Percentiles rank a stretch among this genome's conserved stretches.
These are phyloP conservation scores for Podila clonocystis DNA, from an alignment of 192 early-diverging fungal genomes.

Conservation along the genomic window DNA sequence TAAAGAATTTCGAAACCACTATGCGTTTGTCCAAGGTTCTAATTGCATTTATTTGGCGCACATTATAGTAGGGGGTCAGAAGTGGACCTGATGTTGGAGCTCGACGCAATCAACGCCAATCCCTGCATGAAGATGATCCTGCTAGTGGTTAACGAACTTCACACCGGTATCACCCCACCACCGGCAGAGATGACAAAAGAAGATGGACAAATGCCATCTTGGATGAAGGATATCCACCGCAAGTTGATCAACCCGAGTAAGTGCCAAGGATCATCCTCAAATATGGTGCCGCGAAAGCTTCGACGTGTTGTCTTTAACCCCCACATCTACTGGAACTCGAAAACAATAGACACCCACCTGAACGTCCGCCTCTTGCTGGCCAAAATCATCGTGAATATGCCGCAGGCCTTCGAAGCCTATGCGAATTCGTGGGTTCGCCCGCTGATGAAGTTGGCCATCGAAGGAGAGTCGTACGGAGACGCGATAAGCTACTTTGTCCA, in stretches of 20 bases:
- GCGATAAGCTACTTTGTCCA: conserved; percentile 78
- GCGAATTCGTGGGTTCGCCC: conserved; percentile 67
- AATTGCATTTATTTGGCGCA: background rate
- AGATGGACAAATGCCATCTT: conserved; percentile 59
- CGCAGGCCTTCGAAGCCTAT: conserved; percentile 69
- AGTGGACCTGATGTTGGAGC: conserved; percentile 45
- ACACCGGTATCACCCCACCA: conserved; percentile 52
- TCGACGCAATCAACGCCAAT: conserved; percentile 67
- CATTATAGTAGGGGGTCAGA: conserved; percentile 7
- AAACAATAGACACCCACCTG: conserved; percentile 17
- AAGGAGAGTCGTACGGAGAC: conserved; percentile 61
- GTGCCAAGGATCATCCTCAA: background rate
- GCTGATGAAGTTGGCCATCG: conserved; percentile 62
- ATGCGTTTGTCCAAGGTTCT: background rate
- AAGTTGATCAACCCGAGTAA: conserved; percentile 58
- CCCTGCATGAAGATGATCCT: conserved; percentile 71
- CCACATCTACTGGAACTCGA: too few species aligned
- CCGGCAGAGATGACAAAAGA: conserved; percentile 30
- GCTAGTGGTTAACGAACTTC: conserved; percentile 64
- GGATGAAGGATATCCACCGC: conserved; percentile 70
- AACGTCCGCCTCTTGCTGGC: conserved; percentile 73
- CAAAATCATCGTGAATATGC: conserved; percentile 71
- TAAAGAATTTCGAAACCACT: too few species aligned
- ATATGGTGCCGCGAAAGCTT: too few species aligned
- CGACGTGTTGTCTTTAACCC: too few species aligned